phyloP scores from a whole-genome alignment of 192 early-diverging fungal species.

The Coemansia javaensis region DNA sequence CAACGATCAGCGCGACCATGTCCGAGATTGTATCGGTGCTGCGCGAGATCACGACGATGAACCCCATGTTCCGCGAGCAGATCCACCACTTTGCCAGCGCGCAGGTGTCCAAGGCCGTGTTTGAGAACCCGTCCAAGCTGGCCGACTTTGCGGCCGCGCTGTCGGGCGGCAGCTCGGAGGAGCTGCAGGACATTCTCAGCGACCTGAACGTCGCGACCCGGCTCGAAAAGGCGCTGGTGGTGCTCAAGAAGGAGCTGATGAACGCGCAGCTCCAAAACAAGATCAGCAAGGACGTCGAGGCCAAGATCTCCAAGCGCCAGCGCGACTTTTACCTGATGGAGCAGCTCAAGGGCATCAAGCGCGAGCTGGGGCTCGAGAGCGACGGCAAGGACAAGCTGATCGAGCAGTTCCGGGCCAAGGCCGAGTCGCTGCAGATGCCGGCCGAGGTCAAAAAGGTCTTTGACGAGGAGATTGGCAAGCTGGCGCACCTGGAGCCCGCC shows the following conservation, averaged over 20 bases:
- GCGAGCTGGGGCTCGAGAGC: constrained; percentile 93
- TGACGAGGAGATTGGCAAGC: constrained; percentile 94
- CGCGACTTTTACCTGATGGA: constrained; percentile 99
- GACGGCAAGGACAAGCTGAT: constrained; percentile 99
- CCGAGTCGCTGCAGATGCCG: constrained; percentile 81
- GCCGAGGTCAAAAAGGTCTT: constrained; percentile 89
- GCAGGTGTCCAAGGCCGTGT: constrained; percentile 91
- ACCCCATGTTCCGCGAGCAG: constrained; percentile 96
- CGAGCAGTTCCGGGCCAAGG: constrained; percentile 88
- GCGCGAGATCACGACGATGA: constrained; percentile 92
- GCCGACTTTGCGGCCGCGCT: constrained; percentile 98
- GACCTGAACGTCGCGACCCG: constrained; percentile 83
- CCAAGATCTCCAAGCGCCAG: constrained; percentile 94
- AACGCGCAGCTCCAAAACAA: constrained; percentile 97
- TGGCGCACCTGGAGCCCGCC: constrained; percentile 87
- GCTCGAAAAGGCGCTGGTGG: constrained; percentile 85
- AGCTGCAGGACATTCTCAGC: constrained; percentile 91
- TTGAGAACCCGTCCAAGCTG: constrained; percentile 89
- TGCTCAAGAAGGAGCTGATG: constrained; percentile 95
- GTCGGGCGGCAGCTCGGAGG: constrained; percentile 84
- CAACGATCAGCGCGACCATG: constrained; percentile 84
- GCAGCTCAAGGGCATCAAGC: constrained; percentile 99
- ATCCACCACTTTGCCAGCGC: constrained; percentile 96
- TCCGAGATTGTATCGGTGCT: constrained; percentile 94
- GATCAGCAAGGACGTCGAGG: constrained; percentile 96